Base-by-base conservation (phyloP, 1,284 basidiomycete species). In the Grifola frondosa region DNA sequence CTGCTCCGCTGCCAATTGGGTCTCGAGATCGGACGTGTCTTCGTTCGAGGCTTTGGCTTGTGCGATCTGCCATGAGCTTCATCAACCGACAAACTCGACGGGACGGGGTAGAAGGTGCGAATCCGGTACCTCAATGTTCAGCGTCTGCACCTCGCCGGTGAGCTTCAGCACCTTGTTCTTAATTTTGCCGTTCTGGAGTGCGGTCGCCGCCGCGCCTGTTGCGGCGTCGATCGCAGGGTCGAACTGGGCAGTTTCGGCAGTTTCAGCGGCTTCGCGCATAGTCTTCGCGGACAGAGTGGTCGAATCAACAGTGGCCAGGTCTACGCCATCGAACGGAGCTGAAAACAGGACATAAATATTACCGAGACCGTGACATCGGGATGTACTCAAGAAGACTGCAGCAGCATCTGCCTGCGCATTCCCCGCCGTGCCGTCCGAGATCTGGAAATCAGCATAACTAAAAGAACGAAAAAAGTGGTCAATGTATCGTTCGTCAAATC, bases 161-260 rank as follows among this genome's bases (percentile, higher is more conserved):
- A 76, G 59, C 61, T 77, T 77, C 24, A 77, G 57, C 23, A 75
- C 74, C 63, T 77, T 76, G 66, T 77, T 76, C 68, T 71, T 68
- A 55, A 69, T 74, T 61, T 75, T 75, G 25, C 74, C 73, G 47
- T 60, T 60, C 44, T 68, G 60, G 11, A 76, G 63, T 15, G 70
- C 71, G 30, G 49, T 61, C 15, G 70, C 69, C 58, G 40, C 40
- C 16, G 24, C 67, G 26, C 70, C 71, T 11, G 59, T 53, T 4
- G 73, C 69, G 16, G 68, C 70, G 11, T 56, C 65, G 48, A 75
- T 75, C 26, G 60, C 57, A 8, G 71, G 68, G 59, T 75, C 65
- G 57, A 76, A 76, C 6, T 61, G 44, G 13, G 60, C 61, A 2
- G 69, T 73, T 59, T 77, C 73, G 1, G 73, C 73, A 24, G 45